phyloP scores from a whole-genome alignment of 2,329 filamentous ascomycete species.

The Ilyonectria sp. region DNA sequence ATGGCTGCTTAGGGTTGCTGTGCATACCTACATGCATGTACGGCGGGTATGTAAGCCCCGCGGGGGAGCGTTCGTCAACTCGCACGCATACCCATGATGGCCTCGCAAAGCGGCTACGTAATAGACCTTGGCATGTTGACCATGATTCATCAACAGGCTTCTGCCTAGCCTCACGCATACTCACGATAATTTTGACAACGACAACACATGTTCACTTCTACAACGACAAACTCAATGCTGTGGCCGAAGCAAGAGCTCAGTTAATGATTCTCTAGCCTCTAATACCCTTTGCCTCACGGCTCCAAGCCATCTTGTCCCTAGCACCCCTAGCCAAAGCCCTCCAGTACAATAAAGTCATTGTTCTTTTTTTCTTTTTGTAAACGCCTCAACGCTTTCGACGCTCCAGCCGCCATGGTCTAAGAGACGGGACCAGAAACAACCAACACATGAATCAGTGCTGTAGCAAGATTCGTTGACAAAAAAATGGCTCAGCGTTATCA shows the following conservation, averaged over 20 bases:
- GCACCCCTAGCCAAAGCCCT: conserved; percentile 25
- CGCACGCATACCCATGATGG: neutral
- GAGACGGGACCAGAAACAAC: conserved; percentile 15
- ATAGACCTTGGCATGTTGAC: conserved; percentile 11
- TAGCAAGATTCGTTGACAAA: conserved; percentile 13
- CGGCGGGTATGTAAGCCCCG: conserved; percentile 1
- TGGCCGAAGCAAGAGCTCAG: conserved; percentile 31
- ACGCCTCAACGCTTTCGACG: conserved; percentile 26
- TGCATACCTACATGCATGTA: conserved; percentile 20
- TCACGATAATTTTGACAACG: neutral
- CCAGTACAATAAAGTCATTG: conserved; percentile 33
- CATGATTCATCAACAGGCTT: neutral
- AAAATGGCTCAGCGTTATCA: conserved; percentile 18
- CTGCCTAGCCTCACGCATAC: neutral
- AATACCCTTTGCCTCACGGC: conserved; percentile 34
- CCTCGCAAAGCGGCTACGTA: neutral
- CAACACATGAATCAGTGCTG: conserved; percentile 15
- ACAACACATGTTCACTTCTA: conserved; percentile 12
- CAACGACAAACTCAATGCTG: neutral
- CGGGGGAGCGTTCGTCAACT: conserved; percentile 2
- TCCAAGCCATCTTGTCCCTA: conserved; percentile 27
- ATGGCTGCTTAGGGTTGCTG: conserved; percentile 1
- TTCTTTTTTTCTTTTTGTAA: conserved; percentile 33
- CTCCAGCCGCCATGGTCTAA: conserved; percentile 23
- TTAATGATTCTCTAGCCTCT: conserved; percentile 43